Evolutionary conservation across 805 yeast species (phyloP), one percentile per base, ranked within the genome.

Genomic region (Candida jianshihensis): DNA sequence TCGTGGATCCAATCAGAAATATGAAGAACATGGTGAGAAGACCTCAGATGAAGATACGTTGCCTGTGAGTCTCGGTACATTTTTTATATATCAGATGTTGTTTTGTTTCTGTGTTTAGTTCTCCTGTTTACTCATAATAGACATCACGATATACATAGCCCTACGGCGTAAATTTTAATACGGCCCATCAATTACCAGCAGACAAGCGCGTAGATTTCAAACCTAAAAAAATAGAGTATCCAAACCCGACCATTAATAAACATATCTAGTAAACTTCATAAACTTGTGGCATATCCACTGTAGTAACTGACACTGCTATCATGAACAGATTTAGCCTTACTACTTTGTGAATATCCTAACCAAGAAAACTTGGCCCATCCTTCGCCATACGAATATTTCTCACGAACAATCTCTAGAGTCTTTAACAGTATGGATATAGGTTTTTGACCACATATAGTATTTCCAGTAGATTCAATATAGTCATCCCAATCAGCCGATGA

Each of bases 261-360:
- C n/a, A n/a, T n/a, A n/a, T n/a, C n/a, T n/a, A n/a, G n/a, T n/a
- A n/a, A n/a, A n/a, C n/a, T n/a, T n/a, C n/a, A n/a, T n/a, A n/a
- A n/a, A n/a, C n/a, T n/a, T n/a, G 19, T 29, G 4, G 55, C 56
- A 51, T 73, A 81, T 0, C 90, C 96, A 31, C 90, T 73, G 1
- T 90, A 95, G 58, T 90, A 90, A 40, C 95, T 83, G n/a, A 90
- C 97, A 56, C 95, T 83, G 43, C 83, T 78, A 30, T 88, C 96
- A 20, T 48, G 38, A 1, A 62, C 46, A 14, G 54, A 50, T 0
- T 47, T 44, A 2, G 70, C 90, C 10, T 56, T 52, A 33, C 76
- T 73, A 53, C 95, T 83, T 59, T 90, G 97, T 1, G 81, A 63
- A 53, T 90, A 90, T 0, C 82, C 84, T 12, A 80, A 65, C 95